These are phyloP conservation scores for Thraustochytrium striatum DNA, from an alignment of 352 stramenopile species.

Conservation along the genomic window DNA sequence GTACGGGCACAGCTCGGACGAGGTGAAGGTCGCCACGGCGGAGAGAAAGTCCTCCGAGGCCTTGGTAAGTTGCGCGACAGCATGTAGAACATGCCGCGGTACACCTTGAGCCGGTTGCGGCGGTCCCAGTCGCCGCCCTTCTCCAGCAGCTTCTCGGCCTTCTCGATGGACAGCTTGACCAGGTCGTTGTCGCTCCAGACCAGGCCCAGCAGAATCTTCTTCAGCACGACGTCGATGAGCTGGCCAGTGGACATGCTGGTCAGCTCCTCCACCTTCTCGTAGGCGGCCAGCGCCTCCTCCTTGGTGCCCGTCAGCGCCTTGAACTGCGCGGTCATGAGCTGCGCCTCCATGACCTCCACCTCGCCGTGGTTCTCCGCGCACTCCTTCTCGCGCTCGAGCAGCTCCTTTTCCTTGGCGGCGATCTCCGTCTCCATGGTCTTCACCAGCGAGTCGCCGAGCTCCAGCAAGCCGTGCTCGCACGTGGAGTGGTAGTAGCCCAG, in stretches of 20 bases:
- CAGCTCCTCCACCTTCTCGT: conserved; percentile 75
- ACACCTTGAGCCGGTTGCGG: conserved; percentile 96
- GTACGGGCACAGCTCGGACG: conserved; percentile 93
- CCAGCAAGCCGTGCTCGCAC: conserved; percentile 68
- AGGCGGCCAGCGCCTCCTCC: conserved; percentile 79
- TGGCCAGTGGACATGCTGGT: conserved; percentile 93
- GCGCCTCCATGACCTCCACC: conserved; percentile 93
- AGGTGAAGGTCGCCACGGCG: conserved; percentile 96
- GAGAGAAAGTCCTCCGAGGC: conserved; percentile 87
- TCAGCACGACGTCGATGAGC: conserved; percentile 93
- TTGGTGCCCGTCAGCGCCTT: conserved; percentile 86
- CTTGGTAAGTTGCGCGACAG: conserved; percentile 87
- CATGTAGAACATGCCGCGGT: conserved; percentile 88
- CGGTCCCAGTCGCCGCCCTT: conserved; percentile 97
- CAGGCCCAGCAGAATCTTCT: conserved; percentile 66
- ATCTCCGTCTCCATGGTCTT: conserved; percentile 60
- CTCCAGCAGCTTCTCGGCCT: conserved; percentile 58
- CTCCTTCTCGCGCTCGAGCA: conserved; percentile 71
- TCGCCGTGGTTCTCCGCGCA: conserved; percentile 92
- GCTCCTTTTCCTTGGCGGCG: conserved; percentile 63
- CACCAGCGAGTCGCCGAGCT: conserved; percentile 62
- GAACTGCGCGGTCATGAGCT: conserved; percentile 86
- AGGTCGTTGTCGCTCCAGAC: conserved; percentile 64
- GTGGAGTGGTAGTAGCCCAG: conserved; percentile 66
- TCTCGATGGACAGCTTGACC: not conserved